Evolutionary conservation across 129 eudicot genomes (phyloP).

Genomic region (Pittosporum tobira): DNA sequence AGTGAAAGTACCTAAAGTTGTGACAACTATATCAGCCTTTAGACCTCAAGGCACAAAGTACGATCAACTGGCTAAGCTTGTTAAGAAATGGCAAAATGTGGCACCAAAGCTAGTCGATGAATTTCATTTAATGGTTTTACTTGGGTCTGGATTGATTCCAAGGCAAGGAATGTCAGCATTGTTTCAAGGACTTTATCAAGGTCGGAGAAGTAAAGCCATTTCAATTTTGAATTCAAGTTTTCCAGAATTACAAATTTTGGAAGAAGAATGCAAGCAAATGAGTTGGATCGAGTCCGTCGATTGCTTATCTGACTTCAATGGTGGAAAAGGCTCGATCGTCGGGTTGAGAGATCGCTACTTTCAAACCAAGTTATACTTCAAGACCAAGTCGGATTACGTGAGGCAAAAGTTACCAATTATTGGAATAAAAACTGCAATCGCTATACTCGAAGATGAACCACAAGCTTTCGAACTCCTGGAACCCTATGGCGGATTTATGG

Average conservation of each 20-base stretch:
- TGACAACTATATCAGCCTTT: constrained; percentile 42
- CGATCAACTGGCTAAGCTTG: constrained; percentile 26
- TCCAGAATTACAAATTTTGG: constrained; percentile 42
- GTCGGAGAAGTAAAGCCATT: constrained; percentile 31
- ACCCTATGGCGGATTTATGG: constrained; percentile 69
- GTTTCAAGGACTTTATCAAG: constrained; percentile 55
- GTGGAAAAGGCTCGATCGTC: constrained; percentile 9
- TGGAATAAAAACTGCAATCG: constrained; percentile 27
- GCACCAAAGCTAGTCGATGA: constrained; percentile 41
- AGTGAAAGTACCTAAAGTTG: constrained; percentile 33
- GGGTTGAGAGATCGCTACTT: constrained; percentile 33
- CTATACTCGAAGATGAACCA: constrained; percentile 49
- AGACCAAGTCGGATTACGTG: constrained; percentile 74
- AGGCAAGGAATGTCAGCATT: constrained; percentile 31
- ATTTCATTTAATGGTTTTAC: constrained; percentile 35
- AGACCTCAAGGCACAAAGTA: constrained; percentile 35
- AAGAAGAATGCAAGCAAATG: constrained; percentile 41
- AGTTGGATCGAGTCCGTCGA: constrained; percentile 65
- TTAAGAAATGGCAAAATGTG: constrained; percentile 56
- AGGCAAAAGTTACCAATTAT: constrained; percentile 22
- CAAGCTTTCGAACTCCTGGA: constrained; percentile 62
- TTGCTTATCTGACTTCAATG: constrained; percentile 45
- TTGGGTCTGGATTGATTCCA: constrained; percentile 36
- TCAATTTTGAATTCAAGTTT: constrained; percentile 20
- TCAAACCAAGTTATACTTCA: constrained; percentile 35